Evolutionary conservation across 345 rosid species (phyloP), one percentile per base, ranked within the genome.

Genomic region (Gossypium mustelinum): DNA sequence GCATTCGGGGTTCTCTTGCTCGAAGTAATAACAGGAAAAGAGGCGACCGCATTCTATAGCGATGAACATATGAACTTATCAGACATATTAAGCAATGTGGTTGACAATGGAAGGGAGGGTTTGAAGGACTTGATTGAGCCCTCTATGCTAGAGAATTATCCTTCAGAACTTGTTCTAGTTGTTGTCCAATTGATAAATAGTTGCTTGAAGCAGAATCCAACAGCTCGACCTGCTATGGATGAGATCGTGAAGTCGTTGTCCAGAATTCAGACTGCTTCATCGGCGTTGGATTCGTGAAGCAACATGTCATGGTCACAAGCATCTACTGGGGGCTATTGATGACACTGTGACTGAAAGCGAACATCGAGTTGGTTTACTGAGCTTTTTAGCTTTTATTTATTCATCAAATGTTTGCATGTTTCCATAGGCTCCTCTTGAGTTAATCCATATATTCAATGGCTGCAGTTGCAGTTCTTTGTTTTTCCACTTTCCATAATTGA

Each of bases 1-100:
- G 91, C 97, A 17, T 94, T 89, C 70, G 98, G 98, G 27, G 84
- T 92, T 77, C 81, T 94, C 27, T 56, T 88, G 78, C 75, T 85
- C 78, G 97, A 92, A 87, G 81, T 87, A 25, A 57, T 90, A 58
- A 85, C 88, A 0, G 94, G 97, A 69, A 88, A 89, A 81, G 89
- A 94, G 24, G 89, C 75, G 62, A 78, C 73, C 43, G 82, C 82
- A 2, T 17, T 87, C 16, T 81, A 76, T 75, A 73, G 70, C 22
- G 43, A 60, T 61, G 82, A 83, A 7, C 70, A 81, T 54, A 75
- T 24, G 78, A 68, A 68, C 67, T 69, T 85, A 54, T 70, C 77
- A 7, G 87, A 84, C 48, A 44, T 77, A 17, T 29, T 83, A 58
- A 50, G 62, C 34, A 71, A 3, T 16, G 59, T 79, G 74, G 78